These are phyloP conservation scores for Mortierella sp. DNA, from an alignment of 371 early-diverging fungal species.

Conservation along the genomic window DNA sequence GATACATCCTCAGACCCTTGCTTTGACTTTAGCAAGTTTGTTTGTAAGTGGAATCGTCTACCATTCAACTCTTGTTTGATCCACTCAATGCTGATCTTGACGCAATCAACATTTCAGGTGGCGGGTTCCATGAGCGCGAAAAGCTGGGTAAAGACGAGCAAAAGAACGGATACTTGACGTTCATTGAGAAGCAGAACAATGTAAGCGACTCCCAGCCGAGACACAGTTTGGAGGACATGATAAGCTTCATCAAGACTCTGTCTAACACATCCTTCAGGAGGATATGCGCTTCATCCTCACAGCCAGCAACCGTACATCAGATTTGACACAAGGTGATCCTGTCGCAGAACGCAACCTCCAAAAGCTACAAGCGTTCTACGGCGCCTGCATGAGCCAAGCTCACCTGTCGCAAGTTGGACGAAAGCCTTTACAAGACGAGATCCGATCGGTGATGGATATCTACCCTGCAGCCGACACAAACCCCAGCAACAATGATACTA, in stretches of 20 bases:
- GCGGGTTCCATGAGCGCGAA: conserved; percentile 12
- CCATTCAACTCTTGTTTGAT: too few relatives aligned
- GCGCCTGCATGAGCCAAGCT: conserved; percentile 65
- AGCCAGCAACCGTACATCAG: conserved; percentile 5
- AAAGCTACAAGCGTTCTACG: conserved; percentile 58
- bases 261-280: too few relatives aligned
- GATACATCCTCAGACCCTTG: not conserved
- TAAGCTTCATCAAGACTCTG: not conserved
- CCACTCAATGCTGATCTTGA: too few relatives aligned
- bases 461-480: too few relatives aligned
- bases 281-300: conserved; percentile 26
- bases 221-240: too few relatives aligned
- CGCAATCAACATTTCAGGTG: not conserved
- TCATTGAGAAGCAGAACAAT: not conserved
- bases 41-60: not conserved
- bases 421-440: conserved; percentile 34
- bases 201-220: conserved; percentile 2
- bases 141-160: not conserved
- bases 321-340: conserved; percentile 45
- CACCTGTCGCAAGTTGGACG: conserved; percentile 40
- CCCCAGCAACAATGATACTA: too few relatives aligned
- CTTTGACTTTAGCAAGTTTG: not conserved
- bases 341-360: conserved; percentile 59
- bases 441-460: too few relatives aligned
- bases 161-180: not conserved